Conservation (phyloP, 2,329 filamentous ascomycete genomes). For the Penicillium occitanis region DNA sequence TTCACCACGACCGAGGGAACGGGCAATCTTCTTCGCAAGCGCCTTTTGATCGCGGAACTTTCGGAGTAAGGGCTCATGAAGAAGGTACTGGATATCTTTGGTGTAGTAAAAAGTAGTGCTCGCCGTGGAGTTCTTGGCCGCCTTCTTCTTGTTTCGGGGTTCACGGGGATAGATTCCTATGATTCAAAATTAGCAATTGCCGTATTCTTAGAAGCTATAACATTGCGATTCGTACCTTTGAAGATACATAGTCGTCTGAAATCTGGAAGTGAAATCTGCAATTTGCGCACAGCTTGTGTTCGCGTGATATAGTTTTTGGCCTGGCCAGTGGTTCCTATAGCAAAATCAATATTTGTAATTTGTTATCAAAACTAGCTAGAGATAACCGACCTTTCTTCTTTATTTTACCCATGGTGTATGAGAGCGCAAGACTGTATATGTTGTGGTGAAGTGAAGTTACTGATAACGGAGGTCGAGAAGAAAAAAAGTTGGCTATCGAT, state of each 20-base stretch:
- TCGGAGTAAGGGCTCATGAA: constrained; percentile 89
- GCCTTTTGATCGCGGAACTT: constrained; percentile 98
- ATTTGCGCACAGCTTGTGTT: constrained; percentile 94
- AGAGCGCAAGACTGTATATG: constrained; percentile 28
- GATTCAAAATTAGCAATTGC: not conserved
- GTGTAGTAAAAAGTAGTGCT: constrained; percentile 90
- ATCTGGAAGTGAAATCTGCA: constrained; percentile 94
- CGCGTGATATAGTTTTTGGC: constrained; percentile 98
- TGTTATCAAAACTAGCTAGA: not conserved
- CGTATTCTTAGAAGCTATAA: no score
- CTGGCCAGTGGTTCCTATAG: constrained; percentile 73
- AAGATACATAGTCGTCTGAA: constrained; percentile 99
- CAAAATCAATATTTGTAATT: constrained; percentile 15
- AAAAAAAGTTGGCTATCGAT: constrained; percentile 37
- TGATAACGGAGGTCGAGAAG: constrained; percentile 31
- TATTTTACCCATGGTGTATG: constrained; percentile 65
- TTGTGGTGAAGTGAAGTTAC: constrained; percentile 26
- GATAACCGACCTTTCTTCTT: constrained; percentile 75
- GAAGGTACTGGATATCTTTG: constrained; percentile 97
- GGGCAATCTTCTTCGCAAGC: constrained; percentile 95
- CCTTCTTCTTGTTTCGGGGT: constrained; percentile 96
- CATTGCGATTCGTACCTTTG: constrained; percentile 61
- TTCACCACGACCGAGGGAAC: constrained; percentile 87
- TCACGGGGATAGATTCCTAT: constrained; percentile 91
- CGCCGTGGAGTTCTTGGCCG: constrained; percentile 81